Evolutionary conservation across 495 filamentous ascomycete genomes (phyloP), one percentile per base, ranked within the genome.

Genomic region (Tuber brumale): DNA sequence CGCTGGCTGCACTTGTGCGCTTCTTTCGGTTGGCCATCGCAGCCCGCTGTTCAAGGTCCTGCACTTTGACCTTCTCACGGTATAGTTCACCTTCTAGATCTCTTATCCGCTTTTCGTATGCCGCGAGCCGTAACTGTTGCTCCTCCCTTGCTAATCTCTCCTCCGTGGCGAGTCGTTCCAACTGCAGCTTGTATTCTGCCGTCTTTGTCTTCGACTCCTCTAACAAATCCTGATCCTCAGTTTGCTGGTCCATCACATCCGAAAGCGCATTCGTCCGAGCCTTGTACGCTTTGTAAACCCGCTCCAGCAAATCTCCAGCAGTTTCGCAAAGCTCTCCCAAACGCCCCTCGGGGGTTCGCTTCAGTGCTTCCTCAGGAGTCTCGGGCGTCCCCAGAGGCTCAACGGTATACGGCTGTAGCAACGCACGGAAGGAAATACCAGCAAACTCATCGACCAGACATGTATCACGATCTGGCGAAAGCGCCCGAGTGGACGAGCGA

Each of bases 281-380:
- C 48, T 74, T 82, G 51, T 83, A 83, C 27, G 82, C 81, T 7
- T 78, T 44, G 61, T 83, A 83, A 35, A 83, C 79, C 61, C 82
- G 79, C 41, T 83, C 81, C 45, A 83, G 72, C 21, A 83, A 76
- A 39, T 83, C 81, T 2, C 77, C 77, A 4, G 82, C 81, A 12
- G 81, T 83, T 46, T 46, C 46, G 3, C 79, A 77, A 12, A 81
- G 71, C 39, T 80, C 76, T 43, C 70, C 75, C 12, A 83, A 76
- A 7, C 79, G 81, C 3, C 44, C 78, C 69, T 83, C 78, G 35
- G 79, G 74, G 14, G 81, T 79, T 37, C 74, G 76, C 43, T 79
- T 78, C 21, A 57, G 51, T 12, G 75, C 80, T 23, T 82, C 81
- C n/a, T 80, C 75, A 9, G 75, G 77, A 37, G 70, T 70, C 19